Evolutionary conservation across 2,329 filamentous ascomycete genomes (phyloP).

Genomic region (Xylariaceae sp.): DNA sequence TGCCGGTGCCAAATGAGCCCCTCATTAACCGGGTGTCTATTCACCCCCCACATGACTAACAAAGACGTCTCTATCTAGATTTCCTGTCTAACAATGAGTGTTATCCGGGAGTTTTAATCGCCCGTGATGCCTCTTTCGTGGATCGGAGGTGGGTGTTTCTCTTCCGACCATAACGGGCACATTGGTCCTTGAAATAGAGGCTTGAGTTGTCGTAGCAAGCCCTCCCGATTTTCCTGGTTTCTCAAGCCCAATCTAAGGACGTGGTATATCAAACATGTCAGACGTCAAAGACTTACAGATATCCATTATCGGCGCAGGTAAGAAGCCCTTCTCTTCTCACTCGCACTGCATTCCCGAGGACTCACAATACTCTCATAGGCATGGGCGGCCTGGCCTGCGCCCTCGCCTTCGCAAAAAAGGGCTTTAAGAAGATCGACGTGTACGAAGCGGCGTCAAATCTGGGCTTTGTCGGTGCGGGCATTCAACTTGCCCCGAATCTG

Average conservation of each 20-base stretch:
- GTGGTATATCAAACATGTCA: slow-evolving; percentile 36
- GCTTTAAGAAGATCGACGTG: slow-evolving; percentile 75
- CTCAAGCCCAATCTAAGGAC: neutral
- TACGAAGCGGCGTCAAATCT: slow-evolving; percentile 76
- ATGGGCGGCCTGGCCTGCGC: slow-evolving; percentile 81
- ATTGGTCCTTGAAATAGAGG: slow-evolving; percentile 15
- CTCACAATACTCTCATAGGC: slow-evolving; percentile 51
- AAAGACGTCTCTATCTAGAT: slow-evolving; percentile 3
- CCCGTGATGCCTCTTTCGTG: slow-evolving; percentile 14
- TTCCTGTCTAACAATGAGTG: neutral
- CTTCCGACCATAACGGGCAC: slow-evolving; percentile 1
- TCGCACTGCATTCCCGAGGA: neutral
- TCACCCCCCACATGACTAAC: slow-evolving; percentile 29
- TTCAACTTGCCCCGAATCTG: slow-evolving; percentile 85
- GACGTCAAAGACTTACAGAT: slow-evolving; percentile 48
- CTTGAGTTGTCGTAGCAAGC: slow-evolving; percentile 1
- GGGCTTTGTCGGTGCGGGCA: slow-evolving; percentile 84
- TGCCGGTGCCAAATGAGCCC: slow-evolving; percentile 33
- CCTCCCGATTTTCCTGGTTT: slow-evolving; percentile 3
- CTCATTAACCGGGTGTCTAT: slow-evolving; percentile 40
- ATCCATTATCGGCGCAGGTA: slow-evolving; percentile 58
- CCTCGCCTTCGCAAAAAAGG: slow-evolving; percentile 76
- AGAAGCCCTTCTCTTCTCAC: slow-evolving; percentile 9
- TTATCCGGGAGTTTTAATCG: slow-evolving; percentile 26
- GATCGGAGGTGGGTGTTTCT: neutral